Percentiles rank a stretch among this genome's conserved stretches.
Conservation (phyloP, 2,329 filamentous ascomycete genomes). For the Didymellaceae sp. region DNA sequence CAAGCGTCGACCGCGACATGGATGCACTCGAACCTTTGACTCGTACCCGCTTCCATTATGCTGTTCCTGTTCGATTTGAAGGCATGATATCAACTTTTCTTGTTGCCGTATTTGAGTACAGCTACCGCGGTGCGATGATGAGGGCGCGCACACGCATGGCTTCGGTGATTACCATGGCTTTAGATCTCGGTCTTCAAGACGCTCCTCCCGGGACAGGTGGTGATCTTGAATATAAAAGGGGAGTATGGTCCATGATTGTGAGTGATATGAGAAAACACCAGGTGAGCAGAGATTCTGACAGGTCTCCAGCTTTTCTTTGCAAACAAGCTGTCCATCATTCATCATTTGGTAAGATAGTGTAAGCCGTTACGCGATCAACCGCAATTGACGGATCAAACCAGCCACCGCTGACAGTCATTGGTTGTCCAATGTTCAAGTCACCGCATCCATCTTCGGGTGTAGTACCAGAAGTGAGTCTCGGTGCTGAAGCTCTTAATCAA, state of each 20-base stretch:
- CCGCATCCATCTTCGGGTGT: not conserved
- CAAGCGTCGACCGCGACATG: conserved; percentile 8
- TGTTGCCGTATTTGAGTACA: conserved; percentile 10
- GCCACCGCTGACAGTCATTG: conserved; percentile 2
- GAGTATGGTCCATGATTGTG: conserved; percentile 12
- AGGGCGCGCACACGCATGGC: conserved; percentile 11
- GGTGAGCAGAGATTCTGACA: not conserved
- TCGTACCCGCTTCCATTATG: not conserved
- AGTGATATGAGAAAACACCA: not conserved
- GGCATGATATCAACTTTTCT: conserved; percentile 6
- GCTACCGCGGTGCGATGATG: conserved; percentile 9
- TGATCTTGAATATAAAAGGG: conserved; percentile 2
- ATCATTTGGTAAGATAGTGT: conserved; percentile 6
- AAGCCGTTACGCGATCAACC: not conserved
- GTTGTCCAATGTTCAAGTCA: not conserved
- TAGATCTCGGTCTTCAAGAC: conserved; percentile 10
- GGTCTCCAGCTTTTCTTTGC: conserved; percentile 5
- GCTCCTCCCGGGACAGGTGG: not conserved
- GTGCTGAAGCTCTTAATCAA: not conserved
- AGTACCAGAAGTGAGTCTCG: not conserved
- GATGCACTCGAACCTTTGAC: not conserved
- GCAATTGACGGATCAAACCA: not conserved
- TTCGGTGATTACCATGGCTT: conserved; percentile 12
- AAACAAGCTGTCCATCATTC: conserved; percentile 14
- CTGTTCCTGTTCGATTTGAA: conserved; percentile 7